phyloP scores from a whole-genome alignment of 192 early-diverging fungal species.

The Podila clonocystis region DNA sequence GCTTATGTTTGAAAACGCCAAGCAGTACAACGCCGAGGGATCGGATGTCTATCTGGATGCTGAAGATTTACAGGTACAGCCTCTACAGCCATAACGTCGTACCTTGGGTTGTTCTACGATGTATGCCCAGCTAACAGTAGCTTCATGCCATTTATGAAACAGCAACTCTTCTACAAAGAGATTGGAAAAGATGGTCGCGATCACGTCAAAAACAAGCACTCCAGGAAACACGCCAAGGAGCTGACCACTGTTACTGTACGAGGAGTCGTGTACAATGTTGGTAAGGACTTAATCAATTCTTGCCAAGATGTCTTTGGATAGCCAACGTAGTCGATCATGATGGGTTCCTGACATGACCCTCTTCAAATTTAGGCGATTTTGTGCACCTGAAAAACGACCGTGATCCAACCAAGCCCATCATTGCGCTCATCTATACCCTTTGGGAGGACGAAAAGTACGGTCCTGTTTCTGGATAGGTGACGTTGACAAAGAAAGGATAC shows the following conservation, averaged over 20 bases:
- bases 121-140: no score
- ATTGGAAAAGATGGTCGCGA: conserved; percentile 37
- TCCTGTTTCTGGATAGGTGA: background rate
- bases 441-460: conserved; percentile 59
- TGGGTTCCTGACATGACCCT: background rate
- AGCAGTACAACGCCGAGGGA: conserved; percentile 88
- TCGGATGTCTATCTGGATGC: conserved; percentile 90
- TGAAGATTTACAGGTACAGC: conserved; percentile 56
- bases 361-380: conserved; percentile 62
- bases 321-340: background rate
- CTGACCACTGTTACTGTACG: conserved; percentile 7
- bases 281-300: background rate
- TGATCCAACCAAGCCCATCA: conserved; percentile 66
- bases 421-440: conserved; percentile 65
- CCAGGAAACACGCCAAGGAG: conserved; percentile 32
- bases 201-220: conserved; percentile 18
- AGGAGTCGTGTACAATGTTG: conserved; percentile 30
- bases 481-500: background rate
- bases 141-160: background rate
- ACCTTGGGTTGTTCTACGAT: no score
- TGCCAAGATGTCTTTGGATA: no score
- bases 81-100: no score
- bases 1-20: conserved; percentile 91
- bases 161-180: conserved; percentile 48
- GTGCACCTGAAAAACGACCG: conserved; percentile 68